Percentiles rank a stretch among this genome's conserved stretches.
These are phyloP conservation scores for Jacaranda mimosifolia DNA, from an alignment of 257 asterid species.

Conservation along the genomic window DNA sequence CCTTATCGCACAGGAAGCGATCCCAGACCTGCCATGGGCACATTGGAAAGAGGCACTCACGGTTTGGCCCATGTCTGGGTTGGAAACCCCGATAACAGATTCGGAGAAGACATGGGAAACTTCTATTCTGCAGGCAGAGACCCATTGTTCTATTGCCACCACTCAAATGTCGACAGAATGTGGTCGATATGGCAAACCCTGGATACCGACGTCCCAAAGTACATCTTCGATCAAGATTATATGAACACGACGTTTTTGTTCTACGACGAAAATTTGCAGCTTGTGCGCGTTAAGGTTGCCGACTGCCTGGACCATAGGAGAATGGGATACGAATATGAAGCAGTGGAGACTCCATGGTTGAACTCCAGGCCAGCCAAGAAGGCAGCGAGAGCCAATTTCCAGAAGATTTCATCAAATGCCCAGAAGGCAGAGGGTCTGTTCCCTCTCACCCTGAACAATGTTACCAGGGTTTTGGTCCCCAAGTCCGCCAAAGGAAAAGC, in stretches of 20 bases:
- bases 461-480: too few relatives aligned
- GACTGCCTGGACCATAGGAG: slow-evolving; percentile 21
- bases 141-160: slow-evolving; percentile 45
- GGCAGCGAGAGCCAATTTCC: not conserved
- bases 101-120: slow-evolving; percentile 39
- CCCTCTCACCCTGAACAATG: not conserved
- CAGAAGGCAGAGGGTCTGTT: not conserved
- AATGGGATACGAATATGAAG: slow-evolving; percentile 40
- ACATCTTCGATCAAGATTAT: slow-evolving; percentile 21
- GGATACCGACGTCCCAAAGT: slow-evolving; percentile 25
- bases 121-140: slow-evolving; percentile 46
- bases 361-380: slow-evolving; percentile 35
- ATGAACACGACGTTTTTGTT: slow-evolving; percentile 34
- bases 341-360: slow-evolving; percentile 42
- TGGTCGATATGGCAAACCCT: slow-evolving; percentile 41
- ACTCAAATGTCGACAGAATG: slow-evolving; percentile 44
- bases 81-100: slow-evolving; percentile 42
- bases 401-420: not conserved
- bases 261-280: slow-evolving; percentile 41
- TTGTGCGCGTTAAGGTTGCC: slow-evolving; percentile 38
- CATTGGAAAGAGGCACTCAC: slow-evolving; percentile 55
- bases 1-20: slow-evolving; percentile 36
- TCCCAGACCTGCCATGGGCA: slow-evolving; percentile 31
- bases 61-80: slow-evolving; percentile 38
- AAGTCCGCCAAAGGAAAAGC: not conserved